Percentiles rank a stretch among this genome's conserved stretches.
Conservation (phyloP, 1,284 basidiomycete genomes). For the Coriolopsis trogii region DNA sequence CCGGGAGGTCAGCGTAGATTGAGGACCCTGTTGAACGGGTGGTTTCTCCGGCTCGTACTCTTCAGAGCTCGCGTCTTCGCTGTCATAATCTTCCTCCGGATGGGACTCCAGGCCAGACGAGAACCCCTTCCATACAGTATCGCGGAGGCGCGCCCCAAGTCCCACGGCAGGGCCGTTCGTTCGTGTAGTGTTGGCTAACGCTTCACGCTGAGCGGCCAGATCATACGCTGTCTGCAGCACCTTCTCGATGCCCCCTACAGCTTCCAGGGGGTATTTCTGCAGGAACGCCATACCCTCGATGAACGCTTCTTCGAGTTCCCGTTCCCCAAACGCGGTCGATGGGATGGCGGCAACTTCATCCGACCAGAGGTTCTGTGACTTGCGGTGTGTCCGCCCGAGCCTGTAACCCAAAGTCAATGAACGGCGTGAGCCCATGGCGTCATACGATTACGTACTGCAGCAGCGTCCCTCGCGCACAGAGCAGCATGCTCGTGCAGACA, state of each 20-base stretch:
- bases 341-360: conserved; percentile 44
- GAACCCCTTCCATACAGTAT: conserved; percentile 71
- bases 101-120: conserved; percentile 33
- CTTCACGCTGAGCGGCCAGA: conserved; percentile 52
- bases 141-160: conserved; percentile 57
- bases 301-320: conserved; percentile 66
- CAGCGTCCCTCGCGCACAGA: conserved; percentile 56
- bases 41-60: conserved; percentile 47
- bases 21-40: conserved; percentile 10
- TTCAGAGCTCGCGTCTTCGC: conserved; percentile 36
- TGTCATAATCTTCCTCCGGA: conserved; percentile 35
- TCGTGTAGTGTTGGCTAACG: conserved; percentile 35
- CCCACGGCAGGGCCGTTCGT: conserved; percentile 37
- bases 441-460: conserved; percentile 48
- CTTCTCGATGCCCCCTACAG: conserved; percentile 68
- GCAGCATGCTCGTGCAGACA: conserved; percentile 67
- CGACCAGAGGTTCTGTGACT: conserved; percentile 56
- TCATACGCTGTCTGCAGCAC: conserved; percentile 70
- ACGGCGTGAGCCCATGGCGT: not conserved
- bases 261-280: conserved; percentile 62
- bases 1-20: conserved; percentile 52
- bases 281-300: conserved; percentile 66
- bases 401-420: conserved; percentile 39
- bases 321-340: conserved; percentile 49
- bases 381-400: conserved; percentile 50